A percentile compares a stretch with the other conserved stretches of the same genome.
Evolutionary conservation across 768 basidiomycete species (phyloP).

Genomic region (Lactarius quietus): DNA sequence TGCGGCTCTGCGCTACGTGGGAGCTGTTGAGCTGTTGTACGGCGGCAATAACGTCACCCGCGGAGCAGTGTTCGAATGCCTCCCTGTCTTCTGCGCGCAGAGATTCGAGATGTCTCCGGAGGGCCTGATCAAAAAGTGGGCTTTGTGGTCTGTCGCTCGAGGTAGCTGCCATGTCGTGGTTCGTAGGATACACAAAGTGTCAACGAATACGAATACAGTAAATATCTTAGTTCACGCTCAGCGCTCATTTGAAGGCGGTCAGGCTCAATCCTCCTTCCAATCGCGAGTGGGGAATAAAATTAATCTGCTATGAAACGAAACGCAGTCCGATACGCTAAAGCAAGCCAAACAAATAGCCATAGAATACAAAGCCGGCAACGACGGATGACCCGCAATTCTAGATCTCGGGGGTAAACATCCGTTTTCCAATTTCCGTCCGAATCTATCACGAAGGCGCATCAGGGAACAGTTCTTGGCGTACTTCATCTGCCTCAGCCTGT

Average conservation of each 20-base stretch:
- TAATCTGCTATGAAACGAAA: slow-evolving; percentile 9
- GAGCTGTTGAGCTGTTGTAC: neutral
- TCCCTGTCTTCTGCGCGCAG: neutral
- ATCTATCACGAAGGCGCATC: slow-evolving; percentile 21
- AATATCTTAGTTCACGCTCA: neutral
- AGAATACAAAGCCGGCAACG: slow-evolving; percentile 1
- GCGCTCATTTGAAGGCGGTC: neutral
- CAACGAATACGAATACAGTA: no score
- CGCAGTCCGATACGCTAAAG: slow-evolving; percentile 10
- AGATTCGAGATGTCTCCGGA: slow-evolving; percentile 9
- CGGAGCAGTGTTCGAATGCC: neutral
- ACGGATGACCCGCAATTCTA: neutral
- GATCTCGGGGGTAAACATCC: neutral
- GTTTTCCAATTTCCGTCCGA: neutral
- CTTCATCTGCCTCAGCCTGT: slow-evolving; percentile 37
- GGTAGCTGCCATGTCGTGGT: neutral
- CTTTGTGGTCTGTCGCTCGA: neutral
- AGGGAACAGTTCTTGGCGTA: slow-evolving; percentile 38
- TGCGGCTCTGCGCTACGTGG: slow-evolving; percentile 1
- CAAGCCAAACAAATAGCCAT: slow-evolving; percentile 6
- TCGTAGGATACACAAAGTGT: neutral
- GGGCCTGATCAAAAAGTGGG: slow-evolving; percentile 13
- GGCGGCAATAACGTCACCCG: slow-evolving; percentile 2
- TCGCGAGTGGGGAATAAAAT: slow-evolving; percentile 5
- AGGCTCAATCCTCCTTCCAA: neutral